phyloP scores from a whole-genome alignment of 2,329 filamentous ascomycete genomes.

The Diplodia intermedia region DNA sequence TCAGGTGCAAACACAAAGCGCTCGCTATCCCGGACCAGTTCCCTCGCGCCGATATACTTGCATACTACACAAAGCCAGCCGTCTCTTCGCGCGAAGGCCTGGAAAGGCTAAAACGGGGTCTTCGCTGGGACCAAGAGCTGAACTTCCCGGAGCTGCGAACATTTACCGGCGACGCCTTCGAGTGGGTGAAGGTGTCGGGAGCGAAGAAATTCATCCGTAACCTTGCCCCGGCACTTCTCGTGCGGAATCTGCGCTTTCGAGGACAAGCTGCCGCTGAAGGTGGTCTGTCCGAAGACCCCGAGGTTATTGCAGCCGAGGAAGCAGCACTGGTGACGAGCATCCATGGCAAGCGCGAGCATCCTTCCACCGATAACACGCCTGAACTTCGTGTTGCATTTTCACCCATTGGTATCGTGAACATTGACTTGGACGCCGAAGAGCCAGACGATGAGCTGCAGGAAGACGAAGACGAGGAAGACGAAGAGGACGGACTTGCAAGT shows the following conservation, averaged over 20 bases:
- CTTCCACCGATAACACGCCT: conserved; percentile 74
- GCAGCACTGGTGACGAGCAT: conserved; percentile 68
- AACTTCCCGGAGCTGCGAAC: conserved; percentile 72
- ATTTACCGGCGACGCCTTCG: conserved; percentile 81
- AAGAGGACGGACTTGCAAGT: conserved; percentile 34
- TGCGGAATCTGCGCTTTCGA: conserved; percentile 60
- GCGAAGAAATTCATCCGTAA: conserved; percentile 85
- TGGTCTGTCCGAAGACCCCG: conserved; percentile 40
- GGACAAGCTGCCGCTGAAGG: conserved; percentile 36
- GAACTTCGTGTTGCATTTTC: conserved; percentile 82
- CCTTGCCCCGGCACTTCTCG: conserved; percentile 77
- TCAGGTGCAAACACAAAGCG: conserved; percentile 75
- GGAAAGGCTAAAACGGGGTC: conserved; percentile 58
- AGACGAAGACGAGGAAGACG: conserved; percentile 35
- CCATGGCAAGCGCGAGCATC: conserved; percentile 71
- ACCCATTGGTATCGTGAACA: conserved; percentile 76
- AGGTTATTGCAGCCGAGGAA: conserved; percentile 56
- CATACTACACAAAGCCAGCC: conserved; percentile 87
- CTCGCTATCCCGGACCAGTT: conserved; percentile 81
- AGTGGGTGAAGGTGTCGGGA: conserved; percentile 80
- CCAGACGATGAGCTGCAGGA: conserved; percentile 68
- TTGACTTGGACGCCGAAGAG: conserved; percentile 76
- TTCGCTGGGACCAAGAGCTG: conserved; percentile 69
- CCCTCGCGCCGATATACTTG: conserved; percentile 77
- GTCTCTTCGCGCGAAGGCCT: conserved; percentile 71